Evolutionary conservation across 208 protist species (phyloP).

Genomic region (Lotmaria passim): DNA sequence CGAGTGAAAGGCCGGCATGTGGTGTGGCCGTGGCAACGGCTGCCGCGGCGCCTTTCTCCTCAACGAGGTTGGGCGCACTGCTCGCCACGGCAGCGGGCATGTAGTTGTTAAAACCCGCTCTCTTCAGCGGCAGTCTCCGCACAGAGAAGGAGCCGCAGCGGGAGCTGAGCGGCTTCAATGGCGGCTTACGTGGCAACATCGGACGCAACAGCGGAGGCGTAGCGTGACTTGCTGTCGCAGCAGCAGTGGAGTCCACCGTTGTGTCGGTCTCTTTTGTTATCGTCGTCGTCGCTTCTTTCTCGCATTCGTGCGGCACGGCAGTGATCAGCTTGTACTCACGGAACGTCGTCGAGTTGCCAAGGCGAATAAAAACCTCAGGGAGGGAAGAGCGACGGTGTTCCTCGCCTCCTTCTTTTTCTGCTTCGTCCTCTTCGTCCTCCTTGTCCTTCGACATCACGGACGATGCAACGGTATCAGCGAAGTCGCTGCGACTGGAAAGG

Average conservation of each 20-base stretch:
- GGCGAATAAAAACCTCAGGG: slow-evolving; percentile 47
- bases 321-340: slow-evolving; percentile 46
- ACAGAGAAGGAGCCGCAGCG: slow-evolving; percentile 7
- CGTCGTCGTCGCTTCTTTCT: background rate
- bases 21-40: too few relatives aligned
- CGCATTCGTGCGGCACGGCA: background rate
- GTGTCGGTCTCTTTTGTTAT: too few relatives aligned
- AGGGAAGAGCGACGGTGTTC: slow-evolving; percentile 1
- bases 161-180: slow-evolving; percentile 16
- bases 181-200: background rate
- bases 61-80: background rate
- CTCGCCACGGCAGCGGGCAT: background rate
- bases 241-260: background rate
- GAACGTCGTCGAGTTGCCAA: slow-evolving; percentile 56
- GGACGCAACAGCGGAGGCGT: slow-evolving; percentile 14
- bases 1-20: background rate
- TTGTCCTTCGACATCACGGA: background rate
- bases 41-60: background rate
- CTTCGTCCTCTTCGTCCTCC: background rate
- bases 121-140: background rate
- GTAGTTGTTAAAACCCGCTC: background rate
- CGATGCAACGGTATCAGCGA: background rate
- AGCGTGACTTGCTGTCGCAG: background rate
- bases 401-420: background rate
- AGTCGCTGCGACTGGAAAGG: background rate